Evolutionary conservation across 139 green algal genomes (phyloP).

Genomic region (Desmodesmus armatus): DNA sequence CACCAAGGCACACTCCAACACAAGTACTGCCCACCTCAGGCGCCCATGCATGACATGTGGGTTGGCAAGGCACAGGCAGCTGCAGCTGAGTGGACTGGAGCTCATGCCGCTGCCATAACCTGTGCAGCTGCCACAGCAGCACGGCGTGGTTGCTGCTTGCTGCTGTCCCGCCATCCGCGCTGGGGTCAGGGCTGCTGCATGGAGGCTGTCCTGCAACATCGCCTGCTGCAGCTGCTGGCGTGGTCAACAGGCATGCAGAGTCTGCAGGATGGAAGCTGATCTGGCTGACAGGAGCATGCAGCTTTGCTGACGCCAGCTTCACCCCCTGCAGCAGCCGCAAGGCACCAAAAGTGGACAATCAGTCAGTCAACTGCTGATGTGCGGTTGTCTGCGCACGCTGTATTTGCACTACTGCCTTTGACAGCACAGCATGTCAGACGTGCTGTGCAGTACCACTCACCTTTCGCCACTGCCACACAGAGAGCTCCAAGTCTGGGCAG

Average conservation of each 20-base stretch:
- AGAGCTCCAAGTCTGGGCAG: slow-evolving; percentile 14
- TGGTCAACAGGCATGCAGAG: not conserved
- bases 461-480: slow-evolving; percentile 42
- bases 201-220: not conserved
- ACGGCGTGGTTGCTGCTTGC: not conserved
- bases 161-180: not conserved
- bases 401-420: not conserved
- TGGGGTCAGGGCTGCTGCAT: not conserved
- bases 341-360: not conserved
- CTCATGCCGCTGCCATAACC: slow-evolving; percentile 15
- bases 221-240: not conserved
- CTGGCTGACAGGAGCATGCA: not conserved
- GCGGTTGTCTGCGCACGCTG: not conserved
- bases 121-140: slow-evolving; percentile 35
- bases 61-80: not conserved
- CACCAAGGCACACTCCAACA: no score
- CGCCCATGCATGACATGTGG: slow-evolving; percentile 33
- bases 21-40: slow-evolving; percentile 19
- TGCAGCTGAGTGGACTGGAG: not conserved
- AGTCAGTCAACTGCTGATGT: not conserved
- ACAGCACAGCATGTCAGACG: not conserved
- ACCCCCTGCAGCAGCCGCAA: not conserved
- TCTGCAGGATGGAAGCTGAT: slow-evolving; percentile 41
- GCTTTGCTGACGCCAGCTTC: slow-evolving; percentile 10
- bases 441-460: not conserved